phyloP scores from a whole-genome alignment of 75 land plant species.

The Pseudotsuga menziesii region DNA sequence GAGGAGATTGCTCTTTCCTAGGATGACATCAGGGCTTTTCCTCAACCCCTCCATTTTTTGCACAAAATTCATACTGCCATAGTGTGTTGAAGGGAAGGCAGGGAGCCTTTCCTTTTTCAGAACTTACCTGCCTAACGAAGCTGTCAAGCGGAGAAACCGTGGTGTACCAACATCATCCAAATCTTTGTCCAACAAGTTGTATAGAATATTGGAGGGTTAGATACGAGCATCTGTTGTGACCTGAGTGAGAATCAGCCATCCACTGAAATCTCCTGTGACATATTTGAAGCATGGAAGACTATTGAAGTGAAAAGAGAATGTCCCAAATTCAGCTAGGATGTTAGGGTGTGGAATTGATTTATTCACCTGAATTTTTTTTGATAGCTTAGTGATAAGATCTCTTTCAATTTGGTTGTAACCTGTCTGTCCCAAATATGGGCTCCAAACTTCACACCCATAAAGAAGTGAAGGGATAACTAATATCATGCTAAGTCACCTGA shows the following conservation, averaged over 20 bases:
- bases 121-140: no score
- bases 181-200: not conserved
- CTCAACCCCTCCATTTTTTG: no score
- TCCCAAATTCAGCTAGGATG: not conserved
- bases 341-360: not conserved
- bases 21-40: no score
- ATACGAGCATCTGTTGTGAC: not conserved
- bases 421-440: not conserved
- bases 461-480: not conserved
- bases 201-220: not conserved
- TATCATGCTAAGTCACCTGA: no score
- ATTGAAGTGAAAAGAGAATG: not conserved
- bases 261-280: not conserved
- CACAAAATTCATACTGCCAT: no score
- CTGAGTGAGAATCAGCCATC: not conserved
- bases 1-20: no score
- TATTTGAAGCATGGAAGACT: not conserved
- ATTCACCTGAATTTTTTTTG: not conserved
- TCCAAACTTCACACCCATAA: not conserved
- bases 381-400: not conserved
- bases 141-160: not conserved
- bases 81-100: no score
- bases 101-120: no score
- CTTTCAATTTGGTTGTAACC: not conserved
- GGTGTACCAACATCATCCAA: not conserved